phyloP scores from a whole-genome alignment of 2,329 filamentous ascomycete genomes.

The Rasamsonia emersonii region DNA sequence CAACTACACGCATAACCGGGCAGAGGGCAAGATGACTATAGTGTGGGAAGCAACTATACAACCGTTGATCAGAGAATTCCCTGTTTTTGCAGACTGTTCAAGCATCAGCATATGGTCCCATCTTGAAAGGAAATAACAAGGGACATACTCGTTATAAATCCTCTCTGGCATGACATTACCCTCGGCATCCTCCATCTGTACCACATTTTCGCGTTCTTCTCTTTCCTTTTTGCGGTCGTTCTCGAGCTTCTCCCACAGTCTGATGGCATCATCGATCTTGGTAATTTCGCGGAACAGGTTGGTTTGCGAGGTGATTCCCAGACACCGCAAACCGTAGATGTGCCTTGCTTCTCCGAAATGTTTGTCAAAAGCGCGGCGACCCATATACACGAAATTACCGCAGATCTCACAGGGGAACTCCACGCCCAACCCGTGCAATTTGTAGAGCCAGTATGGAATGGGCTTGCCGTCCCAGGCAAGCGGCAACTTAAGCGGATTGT shows the following conservation, averaged over 20 bases:
- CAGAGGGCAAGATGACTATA: neutral
- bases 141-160: slow-evolving; percentile 71
- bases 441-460: slow-evolving; percentile 98
- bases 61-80: slow-evolving; percentile 56
- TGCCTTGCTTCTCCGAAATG: slow-evolving; percentile 94
- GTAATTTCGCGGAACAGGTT: slow-evolving; percentile 91
- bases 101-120: slow-evolving; percentile 19
- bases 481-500: slow-evolving; percentile 93
- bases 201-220: slow-evolving; percentile 69
- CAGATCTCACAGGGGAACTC: slow-evolving; percentile 96
- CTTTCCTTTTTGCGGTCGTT: slow-evolving; percentile 71
- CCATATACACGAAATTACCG: slow-evolving; percentile 99
- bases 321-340: slow-evolving; percentile 84
- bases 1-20: no score
- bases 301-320: slow-evolving; percentile 80
- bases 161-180: slow-evolving; percentile 99
- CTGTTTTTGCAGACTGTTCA: slow-evolving; percentile 65
- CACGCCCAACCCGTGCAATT: slow-evolving; percentile 86
- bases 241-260: slow-evolving; percentile 89
- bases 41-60: slow-evolving; percentile 1
- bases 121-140: neutral
- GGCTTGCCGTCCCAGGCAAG: slow-evolving; percentile 98
- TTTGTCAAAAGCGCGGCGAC: slow-evolving; percentile 90
- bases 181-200: slow-evolving; percentile 97
- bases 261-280: slow-evolving; percentile 77